Evolutionary conservation across 2,329 filamentous ascomycete genomes (phyloP).

Genomic region (Elsinoe necatrix): DNA sequence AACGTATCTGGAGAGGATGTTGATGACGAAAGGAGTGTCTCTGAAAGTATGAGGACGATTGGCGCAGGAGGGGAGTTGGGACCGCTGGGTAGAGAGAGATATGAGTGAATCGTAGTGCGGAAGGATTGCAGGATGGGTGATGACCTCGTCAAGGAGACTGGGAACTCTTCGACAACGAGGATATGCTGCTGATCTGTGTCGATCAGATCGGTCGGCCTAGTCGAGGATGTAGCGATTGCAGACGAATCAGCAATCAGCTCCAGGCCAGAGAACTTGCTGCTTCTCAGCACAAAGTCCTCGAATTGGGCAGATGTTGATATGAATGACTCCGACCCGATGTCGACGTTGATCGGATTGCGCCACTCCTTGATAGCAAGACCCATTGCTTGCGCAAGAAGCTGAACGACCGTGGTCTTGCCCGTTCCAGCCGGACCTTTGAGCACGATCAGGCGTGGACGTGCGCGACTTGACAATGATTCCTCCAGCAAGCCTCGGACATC

Average conservation of each 20-base stretch:
- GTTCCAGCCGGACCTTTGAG: slow-evolving; percentile 86
- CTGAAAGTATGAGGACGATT: slow-evolving; percentile 82
- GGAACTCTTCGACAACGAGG: slow-evolving; percentile 44
- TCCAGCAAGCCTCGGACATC: slow-evolving; percentile 81
- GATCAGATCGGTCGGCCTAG: not conserved
- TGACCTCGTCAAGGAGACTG: slow-evolving; percentile 40
- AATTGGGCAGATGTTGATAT: slow-evolving; percentile 72
- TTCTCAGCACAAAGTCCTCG: slow-evolving; percentile 79
- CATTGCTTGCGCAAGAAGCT: slow-evolving; percentile 68
- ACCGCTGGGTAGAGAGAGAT: slow-evolving; percentile 49
- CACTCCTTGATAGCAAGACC: slow-evolving; percentile 75
- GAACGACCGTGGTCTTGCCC: slow-evolving; percentile 84
- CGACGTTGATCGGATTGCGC: slow-evolving; percentile 67
- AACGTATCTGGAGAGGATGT: slow-evolving; percentile 83
- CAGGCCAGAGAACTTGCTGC: slow-evolving; percentile 70
- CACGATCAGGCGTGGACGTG: slow-evolving; percentile 62
- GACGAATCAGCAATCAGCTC: slow-evolving; percentile 33
- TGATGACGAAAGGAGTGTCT: slow-evolving; percentile 77
- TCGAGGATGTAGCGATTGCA: slow-evolving; percentile 15
- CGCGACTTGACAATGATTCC: slow-evolving; percentile 44
- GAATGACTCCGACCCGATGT: slow-evolving; percentile 52
- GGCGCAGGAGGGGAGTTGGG: slow-evolving; percentile 38
- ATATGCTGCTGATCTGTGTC: slow-evolving; percentile 31
- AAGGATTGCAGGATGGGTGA: slow-evolving; percentile 45
- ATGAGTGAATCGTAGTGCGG: slow-evolving; percentile 64